Conservation (phyloP, 1,139 yeast genomes). For the Ogataea hybrid region DNA sequence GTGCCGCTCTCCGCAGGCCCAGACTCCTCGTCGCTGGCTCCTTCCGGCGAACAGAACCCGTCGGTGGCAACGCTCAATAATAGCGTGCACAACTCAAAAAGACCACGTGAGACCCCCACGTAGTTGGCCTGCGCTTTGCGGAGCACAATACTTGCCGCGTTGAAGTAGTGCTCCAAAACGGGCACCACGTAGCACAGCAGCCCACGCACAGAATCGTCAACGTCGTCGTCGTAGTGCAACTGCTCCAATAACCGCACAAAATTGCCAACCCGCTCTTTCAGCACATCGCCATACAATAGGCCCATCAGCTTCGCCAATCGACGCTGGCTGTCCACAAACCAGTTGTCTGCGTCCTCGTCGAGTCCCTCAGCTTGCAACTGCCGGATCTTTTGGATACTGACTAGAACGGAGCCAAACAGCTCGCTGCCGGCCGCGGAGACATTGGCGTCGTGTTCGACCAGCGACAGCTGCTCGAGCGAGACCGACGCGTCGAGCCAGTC, state of each 20-base stretch:
- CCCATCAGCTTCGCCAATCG: conserved; percentile 40
- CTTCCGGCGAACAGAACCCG: conserved; percentile 94
- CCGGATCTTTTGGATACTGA: conserved; percentile 61
- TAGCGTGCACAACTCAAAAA: conserved; percentile 55
- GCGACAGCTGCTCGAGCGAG: background rate
- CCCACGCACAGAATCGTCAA: conserved; percentile 32
- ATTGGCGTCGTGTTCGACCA: conserved; percentile 27
- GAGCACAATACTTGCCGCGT: conserved; percentile 42
- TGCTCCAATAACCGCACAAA: conserved; percentile 32
- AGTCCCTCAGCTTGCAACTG: conserved; percentile 35
- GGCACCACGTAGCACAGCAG: conserved; percentile 57
- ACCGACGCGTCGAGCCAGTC: conserved; percentile 7
- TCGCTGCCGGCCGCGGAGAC: conserved; percentile 50
- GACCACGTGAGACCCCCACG: conserved; percentile 54
- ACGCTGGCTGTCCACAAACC: conserved; percentile 56
- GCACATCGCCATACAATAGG: conserved; percentile 32
- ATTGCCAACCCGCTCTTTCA: conserved; percentile 34
- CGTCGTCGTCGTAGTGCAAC: conserved; percentile 37
- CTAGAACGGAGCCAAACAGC: conserved; percentile 58
- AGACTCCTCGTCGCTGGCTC: conserved; percentile 65
- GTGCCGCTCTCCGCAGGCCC: conserved; percentile 78
- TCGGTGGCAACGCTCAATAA: conserved; percentile 66
- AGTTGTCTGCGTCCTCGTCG: conserved; percentile 52
- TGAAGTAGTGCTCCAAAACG: conserved; percentile 50
- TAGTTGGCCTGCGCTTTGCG: conserved; percentile 46